Conservation (phyloP, 129 eudicot species). For the Helichrysum umbraculigerum region DNA sequence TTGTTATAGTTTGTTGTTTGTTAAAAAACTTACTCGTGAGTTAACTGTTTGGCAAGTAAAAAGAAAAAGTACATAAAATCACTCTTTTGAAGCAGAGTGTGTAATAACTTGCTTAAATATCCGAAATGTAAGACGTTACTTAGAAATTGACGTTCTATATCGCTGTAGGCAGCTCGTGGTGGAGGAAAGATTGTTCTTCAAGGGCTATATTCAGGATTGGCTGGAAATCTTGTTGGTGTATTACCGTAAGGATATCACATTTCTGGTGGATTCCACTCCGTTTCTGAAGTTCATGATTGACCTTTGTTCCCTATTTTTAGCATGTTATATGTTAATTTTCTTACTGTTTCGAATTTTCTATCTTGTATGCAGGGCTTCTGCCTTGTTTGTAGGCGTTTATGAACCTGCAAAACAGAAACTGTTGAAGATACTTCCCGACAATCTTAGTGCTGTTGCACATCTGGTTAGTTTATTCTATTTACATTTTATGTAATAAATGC, state of each 20-base stretch:
- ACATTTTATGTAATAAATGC: constrained; percentile 8
- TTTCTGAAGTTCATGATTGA: neutral
- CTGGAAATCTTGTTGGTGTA: constrained; percentile 95
- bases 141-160: constrained; percentile 8
- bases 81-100: neutral
- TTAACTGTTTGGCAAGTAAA: neutral
- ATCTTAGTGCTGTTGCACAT: constrained; percentile 91
- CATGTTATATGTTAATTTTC: neutral
- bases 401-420: constrained; percentile 93
- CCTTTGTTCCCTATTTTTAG: neutral
- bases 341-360: neutral
- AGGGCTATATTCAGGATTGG: constrained; percentile 94
- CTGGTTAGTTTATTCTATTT: constrained; percentile 48
- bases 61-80: neutral
- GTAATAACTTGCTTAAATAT: neutral
- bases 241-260: constrained; percentile 68
- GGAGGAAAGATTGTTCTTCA: constrained; percentile 81
- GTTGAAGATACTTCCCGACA: constrained; percentile 73
- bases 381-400: constrained; percentile 85
- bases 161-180: constrained; percentile 84
- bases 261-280: neutral
- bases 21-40: neutral
- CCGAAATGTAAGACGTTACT: neutral
- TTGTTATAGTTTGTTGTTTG: neutral
- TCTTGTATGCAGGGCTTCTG: constrained; percentile 72